Evolutionary conservation across 306 rosid species (phyloP).

Genomic region (Medicago lupulina): DNA sequence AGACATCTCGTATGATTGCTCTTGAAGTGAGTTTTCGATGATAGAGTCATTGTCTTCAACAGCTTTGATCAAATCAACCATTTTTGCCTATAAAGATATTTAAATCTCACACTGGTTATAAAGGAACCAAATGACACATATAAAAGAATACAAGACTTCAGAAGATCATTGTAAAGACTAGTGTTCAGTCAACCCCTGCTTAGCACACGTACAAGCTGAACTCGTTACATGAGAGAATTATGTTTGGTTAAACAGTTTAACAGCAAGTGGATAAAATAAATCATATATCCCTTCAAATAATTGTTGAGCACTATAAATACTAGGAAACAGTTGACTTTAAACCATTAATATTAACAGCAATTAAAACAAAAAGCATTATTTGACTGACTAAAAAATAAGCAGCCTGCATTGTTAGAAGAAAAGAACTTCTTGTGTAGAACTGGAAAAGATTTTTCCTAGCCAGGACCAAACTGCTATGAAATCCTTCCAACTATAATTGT

Average conservation of each 20-base stretch:
- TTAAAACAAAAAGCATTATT: constrained; percentile 7
- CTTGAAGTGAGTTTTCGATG: constrained; percentile 45
- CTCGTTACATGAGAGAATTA: neutral
- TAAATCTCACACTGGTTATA: constrained; percentile 36
- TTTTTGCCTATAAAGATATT: constrained; percentile 52
- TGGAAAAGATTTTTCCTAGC: neutral
- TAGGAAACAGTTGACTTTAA: constrained; percentile 7
- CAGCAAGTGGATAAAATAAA: neutral
- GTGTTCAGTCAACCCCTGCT: constrained; percentile 2
- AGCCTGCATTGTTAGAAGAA: constrained; percentile 19
- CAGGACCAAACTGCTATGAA: constrained; percentile 31
- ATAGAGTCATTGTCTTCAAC: constrained; percentile 40
- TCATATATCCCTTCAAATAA: constrained; percentile 9
- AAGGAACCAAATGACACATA: constrained; percentile 15
- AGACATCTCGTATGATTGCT: constrained; percentile 83
- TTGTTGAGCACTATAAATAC: neutral
- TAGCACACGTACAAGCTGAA: constrained; percentile 5
- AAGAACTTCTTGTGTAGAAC: constrained; percentile 17
- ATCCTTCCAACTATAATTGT: constrained; percentile 29
- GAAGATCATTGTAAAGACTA: constrained; percentile 27
- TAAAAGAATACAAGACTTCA: constrained; percentile 17
- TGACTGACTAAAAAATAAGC: constrained; percentile 20
- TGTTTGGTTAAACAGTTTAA: constrained; percentile 3
- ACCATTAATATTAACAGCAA: neutral
- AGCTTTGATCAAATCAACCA: constrained; percentile 44